Evolutionary conservation across 139 green algal species (phyloP).

Genomic region (Pleodorina starrii): DNA sequence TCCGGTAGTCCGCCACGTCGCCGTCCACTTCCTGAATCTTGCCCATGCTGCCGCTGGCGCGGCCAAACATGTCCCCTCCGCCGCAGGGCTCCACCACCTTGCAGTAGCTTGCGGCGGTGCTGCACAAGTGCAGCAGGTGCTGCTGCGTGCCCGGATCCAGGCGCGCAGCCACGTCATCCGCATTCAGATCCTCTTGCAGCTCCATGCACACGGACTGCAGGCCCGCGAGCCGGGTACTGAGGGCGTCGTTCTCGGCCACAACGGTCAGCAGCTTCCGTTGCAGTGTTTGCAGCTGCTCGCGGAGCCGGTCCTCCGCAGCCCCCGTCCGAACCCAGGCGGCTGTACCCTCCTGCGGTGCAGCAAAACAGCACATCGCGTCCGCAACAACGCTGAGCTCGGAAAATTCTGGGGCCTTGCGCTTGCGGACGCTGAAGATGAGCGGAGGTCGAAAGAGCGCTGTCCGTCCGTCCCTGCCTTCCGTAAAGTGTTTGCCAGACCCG

Average conservation of each 20-base stretch:
- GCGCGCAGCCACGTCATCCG: not conserved
- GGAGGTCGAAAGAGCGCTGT: no score
- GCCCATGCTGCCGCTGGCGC: not conserved
- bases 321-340: not conserved
- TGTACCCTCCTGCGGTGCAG: not conserved
- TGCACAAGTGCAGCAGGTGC: slow-evolving; percentile 27
- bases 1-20: not conserved
- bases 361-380: no score
- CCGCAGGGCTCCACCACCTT: not conserved
- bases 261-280: slow-evolving; percentile 32
- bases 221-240: slow-evolving; percentile 16
- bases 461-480: no score
- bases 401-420: no score
- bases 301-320: slow-evolving; percentile 5
- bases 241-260: slow-evolving; percentile 15
- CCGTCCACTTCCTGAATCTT: not conserved
- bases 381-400: no score
- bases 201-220: slow-evolving; percentile 41
- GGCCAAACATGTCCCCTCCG: not conserved
- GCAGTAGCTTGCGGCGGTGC: slow-evolving; percentile 25
- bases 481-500: no score
- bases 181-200: slow-evolving; percentile 25
- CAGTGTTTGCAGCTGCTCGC: slow-evolving; percentile 43
- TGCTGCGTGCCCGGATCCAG: not conserved
- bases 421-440: no score